Percentiles rank a stretch among this genome's conserved stretches.
Conservation (phyloP, 768 basidiomycete species). For the Paxillus involutus region DNA sequence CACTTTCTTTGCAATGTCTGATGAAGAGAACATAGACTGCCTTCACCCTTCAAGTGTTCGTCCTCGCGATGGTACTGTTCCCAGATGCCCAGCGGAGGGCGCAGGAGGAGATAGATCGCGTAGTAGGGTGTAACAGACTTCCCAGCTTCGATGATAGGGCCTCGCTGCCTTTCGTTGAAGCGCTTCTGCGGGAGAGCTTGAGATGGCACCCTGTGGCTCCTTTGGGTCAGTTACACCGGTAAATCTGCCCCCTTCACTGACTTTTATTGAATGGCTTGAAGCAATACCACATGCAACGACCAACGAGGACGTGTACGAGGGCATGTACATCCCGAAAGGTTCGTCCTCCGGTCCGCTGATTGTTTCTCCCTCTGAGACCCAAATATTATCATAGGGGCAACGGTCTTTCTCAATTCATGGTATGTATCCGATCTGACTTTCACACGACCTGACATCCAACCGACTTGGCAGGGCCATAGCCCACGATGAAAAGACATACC, state of each 20-base stretch:
- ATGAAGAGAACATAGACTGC: slow-evolving; percentile 17
- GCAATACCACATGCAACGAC: slow-evolving; percentile 22
- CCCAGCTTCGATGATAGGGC: slow-evolving; percentile 22
- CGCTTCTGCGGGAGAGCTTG: slow-evolving; percentile 19
- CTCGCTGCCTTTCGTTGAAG: slow-evolving; percentile 26
- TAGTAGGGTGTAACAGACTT: slow-evolving; percentile 19
- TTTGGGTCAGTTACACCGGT: slow-evolving; percentile 15
- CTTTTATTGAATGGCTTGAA: slow-evolving; percentile 6
- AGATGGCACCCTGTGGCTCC: slow-evolving; percentile 25
- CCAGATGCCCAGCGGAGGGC: slow-evolving; percentile 22
- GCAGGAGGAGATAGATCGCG: slow-evolving; percentile 23
- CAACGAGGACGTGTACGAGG: slow-evolving; percentile 23
- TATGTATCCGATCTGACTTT: not conserved
- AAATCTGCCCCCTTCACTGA: not conserved
- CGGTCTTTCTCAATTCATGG: slow-evolving; percentile 25
- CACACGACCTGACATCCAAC: not conserved
- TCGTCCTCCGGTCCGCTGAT: not conserved
- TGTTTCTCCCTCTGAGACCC: not conserved
- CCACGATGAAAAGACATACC: slow-evolving; percentile 37
- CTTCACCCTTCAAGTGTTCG: slow-evolving; percentile 16
- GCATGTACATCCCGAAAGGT: slow-evolving; percentile 25
- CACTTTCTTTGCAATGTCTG: not conserved
- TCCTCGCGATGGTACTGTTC: slow-evolving; percentile 30
- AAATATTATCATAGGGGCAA: slow-evolving; percentile 10
- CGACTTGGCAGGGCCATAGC: slow-evolving; percentile 35